Evolutionary conservation across 2,329 filamentous ascomycete genomes (phyloP).

Genomic region (Metarhizium humberi): DNA sequence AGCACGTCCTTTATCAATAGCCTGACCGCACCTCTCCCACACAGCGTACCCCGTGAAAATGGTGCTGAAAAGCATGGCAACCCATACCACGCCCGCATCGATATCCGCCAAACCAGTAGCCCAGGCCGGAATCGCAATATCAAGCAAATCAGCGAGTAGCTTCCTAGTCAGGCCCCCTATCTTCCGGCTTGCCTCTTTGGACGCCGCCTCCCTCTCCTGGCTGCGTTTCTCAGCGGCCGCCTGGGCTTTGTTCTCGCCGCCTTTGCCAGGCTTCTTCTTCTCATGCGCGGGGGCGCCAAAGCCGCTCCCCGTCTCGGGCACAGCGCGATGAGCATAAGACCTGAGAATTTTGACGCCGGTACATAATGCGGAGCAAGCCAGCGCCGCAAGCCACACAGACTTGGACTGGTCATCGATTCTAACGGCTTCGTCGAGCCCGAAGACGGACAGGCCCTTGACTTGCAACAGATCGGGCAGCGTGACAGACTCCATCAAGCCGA

Average conservation of each 20-base stretch:
- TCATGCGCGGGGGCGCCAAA: constrained; percentile 11
- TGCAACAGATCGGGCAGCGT: constrained; percentile 47
- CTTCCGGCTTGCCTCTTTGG: constrained; percentile 19
- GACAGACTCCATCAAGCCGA: constrained; percentile 56
- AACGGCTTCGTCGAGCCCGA: constrained; percentile 39
- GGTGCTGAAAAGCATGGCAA: constrained; percentile 53
- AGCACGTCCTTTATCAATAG: constrained; percentile 12
- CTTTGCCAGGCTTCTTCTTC: constrained; percentile 10
- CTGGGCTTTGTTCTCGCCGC: constrained; percentile 21
- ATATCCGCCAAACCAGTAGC: constrained; percentile 51
- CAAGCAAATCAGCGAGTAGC: constrained; percentile 48
- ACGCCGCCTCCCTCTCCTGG: constrained; percentile 21
- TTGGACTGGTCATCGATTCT: constrained; percentile 49
- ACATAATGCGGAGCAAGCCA: constrained; percentile 40
- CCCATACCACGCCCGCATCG: constrained; percentile 41
- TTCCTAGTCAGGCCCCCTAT: constrained; percentile 31
- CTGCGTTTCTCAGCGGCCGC: constrained; percentile 22
- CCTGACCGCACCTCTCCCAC: constrained; percentile 42
- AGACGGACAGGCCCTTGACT: constrained; percentile 37
- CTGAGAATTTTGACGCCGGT: constrained; percentile 32
- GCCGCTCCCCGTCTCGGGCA: constrained; percentile 20
- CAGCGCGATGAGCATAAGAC: constrained; percentile 24
- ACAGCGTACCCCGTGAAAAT: constrained; percentile 50
- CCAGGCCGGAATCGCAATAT: constrained; percentile 52
- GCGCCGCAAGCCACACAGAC: constrained; percentile 59